These are phyloP conservation scores for Rhododendron ferrugineum DNA, from an alignment of 148 eudicot species.

Conservation along the genomic window DNA sequence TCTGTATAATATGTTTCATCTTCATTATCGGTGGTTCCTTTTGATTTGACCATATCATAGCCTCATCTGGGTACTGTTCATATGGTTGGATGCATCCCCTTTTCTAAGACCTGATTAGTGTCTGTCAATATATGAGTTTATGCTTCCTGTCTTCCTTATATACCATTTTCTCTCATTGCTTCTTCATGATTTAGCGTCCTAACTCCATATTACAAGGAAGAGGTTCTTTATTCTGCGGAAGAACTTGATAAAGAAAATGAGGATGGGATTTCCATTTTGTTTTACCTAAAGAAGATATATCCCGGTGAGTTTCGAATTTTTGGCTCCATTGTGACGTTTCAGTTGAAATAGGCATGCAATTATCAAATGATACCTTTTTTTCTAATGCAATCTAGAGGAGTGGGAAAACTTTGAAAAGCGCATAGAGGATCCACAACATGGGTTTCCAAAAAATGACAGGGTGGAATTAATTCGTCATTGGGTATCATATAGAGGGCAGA, in stretches of 20 bases:
- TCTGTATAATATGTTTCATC: background rate
- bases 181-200: conserved; percentile 55
- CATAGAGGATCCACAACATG: conserved; percentile 48
- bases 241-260: conserved; percentile 87
- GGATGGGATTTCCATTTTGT: conserved; percentile 85
- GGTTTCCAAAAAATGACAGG: conserved; percentile 41
- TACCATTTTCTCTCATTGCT: conserved; percentile 1
- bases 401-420: conserved; percentile 75
- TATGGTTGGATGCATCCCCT: background rate
- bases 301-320: conserved; percentile 55
- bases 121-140: background rate
- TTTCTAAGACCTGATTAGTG: background rate
- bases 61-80: background rate
- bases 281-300: conserved; percentile 94
- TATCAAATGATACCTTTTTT: conserved; percentile 4
- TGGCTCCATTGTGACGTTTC: conserved; percentile 4
- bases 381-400: conserved; percentile 52
- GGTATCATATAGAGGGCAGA: conserved; percentile 98
- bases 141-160: background rate
- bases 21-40: background rate
- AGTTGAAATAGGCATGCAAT: conserved; percentile 3
- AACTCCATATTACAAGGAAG: conserved; percentile 94
- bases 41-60: background rate
- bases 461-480: conserved; percentile 69
- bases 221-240: conserved; percentile 85